A percentile compares a stretch with the other conserved stretches of the same genome.
Conservation (phyloP, 139 green algal species). For the Closterium sp. region DNA sequence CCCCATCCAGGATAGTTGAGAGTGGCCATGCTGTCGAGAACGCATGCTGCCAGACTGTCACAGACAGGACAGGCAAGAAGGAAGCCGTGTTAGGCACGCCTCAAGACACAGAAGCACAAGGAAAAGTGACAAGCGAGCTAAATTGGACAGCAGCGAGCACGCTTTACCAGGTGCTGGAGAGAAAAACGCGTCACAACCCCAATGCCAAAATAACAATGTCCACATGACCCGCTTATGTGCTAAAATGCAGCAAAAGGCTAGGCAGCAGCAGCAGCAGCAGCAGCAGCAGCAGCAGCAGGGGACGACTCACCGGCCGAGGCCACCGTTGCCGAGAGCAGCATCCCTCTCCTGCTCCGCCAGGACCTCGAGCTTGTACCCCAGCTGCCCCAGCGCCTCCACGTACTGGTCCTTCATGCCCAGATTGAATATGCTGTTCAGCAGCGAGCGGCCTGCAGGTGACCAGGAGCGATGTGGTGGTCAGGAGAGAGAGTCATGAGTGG, state of each 20-base stretch:
- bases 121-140: too few relatives aligned
- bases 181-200: too few relatives aligned
- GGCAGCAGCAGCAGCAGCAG: too few relatives aligned
- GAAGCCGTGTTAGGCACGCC: not conserved
- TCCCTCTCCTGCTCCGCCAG: slow-evolving; percentile 67
- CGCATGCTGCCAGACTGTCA: slow-evolving; percentile 90
- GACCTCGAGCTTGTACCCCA: slow-evolving; percentile 69
- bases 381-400: slow-evolving; percentile 72
- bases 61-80: not conserved
- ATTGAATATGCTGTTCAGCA: slow-evolving; percentile 94
- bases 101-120: not conserved
- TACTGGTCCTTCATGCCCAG: slow-evolving; percentile 82
- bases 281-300: not conserved
- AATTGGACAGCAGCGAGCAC: too few relatives aligned
- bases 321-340: slow-evolving; percentile 93
- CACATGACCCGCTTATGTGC: too few relatives aligned
- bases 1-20: slow-evolving; percentile 96
- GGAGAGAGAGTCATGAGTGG: not conserved
- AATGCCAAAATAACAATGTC: too few relatives aligned
- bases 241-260: too few relatives aligned
- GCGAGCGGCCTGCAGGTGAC: slow-evolving; percentile 66
- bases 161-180: too few relatives aligned
- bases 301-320: slow-evolving; percentile 67
- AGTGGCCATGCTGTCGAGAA: slow-evolving; percentile 98
- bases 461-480: not conserved